Percentiles rank a stretch among this genome's conserved stretches.
phyloP scores from a whole-genome alignment of 164 flowering plant species.

The Vitis rupestris region DNA sequence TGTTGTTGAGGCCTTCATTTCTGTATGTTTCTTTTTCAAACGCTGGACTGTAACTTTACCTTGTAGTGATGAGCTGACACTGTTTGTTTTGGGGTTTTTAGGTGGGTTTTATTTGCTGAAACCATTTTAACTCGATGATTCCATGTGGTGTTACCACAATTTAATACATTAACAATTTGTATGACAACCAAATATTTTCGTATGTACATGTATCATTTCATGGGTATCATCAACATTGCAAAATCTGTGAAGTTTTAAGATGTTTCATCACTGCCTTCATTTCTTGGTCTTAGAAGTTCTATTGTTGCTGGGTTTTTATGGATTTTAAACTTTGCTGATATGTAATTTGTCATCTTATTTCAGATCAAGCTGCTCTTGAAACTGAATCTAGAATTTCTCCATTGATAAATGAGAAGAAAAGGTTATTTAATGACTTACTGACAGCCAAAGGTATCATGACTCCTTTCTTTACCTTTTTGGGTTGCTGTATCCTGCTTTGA shows the following conservation, averaged over 20 bases:
- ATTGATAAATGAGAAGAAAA: constrained; percentile 79
- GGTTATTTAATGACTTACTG: constrained; percentile 89
- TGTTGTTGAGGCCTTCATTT: no score
- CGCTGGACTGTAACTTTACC: no score
- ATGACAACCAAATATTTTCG: no score
- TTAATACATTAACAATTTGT: no score
- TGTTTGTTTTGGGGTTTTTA: no score
- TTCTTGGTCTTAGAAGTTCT: neutral
- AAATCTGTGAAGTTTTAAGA: neutral
- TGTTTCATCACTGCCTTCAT: neutral
- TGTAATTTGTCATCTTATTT: constrained; percentile 7
- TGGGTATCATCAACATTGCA: no score
- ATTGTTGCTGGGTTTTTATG: constrained; percentile 1
- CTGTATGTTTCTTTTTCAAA: no score
- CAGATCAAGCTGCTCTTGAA: constrained; percentile 92
- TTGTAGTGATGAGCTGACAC: no score
- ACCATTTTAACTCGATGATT: no score
- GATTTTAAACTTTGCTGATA: neutral
- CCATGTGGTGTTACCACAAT: no score
- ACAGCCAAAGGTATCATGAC: constrained; percentile 78
- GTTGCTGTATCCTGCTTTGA: neutral
- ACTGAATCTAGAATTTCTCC: constrained; percentile 87
- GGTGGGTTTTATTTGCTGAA: no score
- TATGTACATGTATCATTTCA: no score
- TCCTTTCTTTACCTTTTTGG: neutral